Conservation (phyloP, 805 yeast genomes). For the Candida fluviatilis region DNA sequence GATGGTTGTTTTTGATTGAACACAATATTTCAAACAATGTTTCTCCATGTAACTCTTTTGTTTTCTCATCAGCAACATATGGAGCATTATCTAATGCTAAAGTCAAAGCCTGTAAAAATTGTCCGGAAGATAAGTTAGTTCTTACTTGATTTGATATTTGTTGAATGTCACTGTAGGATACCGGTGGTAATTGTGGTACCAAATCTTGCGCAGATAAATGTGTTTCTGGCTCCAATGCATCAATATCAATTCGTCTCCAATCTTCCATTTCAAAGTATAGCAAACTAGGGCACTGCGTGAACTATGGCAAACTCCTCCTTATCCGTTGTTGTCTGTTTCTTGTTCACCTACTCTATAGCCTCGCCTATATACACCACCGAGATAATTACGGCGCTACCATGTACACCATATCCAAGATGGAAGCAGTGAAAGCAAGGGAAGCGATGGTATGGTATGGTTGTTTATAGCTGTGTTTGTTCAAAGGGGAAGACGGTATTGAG, state of each 20-base stretch:
- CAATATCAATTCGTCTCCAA: conserved; percentile 95
- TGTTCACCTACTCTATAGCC: too few species aligned
- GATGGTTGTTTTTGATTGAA: conserved; percentile 48
- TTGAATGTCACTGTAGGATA: conserved; percentile 47
- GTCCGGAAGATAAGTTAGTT: conserved; percentile 64
- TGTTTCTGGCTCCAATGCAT: conserved; percentile 81
- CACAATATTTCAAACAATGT: conserved; percentile 65
- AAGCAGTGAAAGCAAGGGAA: too few species aligned
- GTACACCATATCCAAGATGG: too few species aligned
- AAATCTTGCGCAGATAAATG: conserved; percentile 63
- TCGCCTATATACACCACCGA: too few species aligned
- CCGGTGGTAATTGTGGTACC: conserved; percentile 47
- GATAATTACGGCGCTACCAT: too few species aligned
- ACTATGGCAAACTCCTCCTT: too few species aligned
- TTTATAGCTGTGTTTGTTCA: too few species aligned
- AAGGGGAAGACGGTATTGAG: too few species aligned
- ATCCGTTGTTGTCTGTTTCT: too few species aligned
- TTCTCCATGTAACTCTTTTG: conserved; percentile 43
- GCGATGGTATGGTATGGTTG: too few species aligned
- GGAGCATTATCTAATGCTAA: conserved; percentile 72
- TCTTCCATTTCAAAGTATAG: conserved; percentile 45
- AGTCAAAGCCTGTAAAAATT: conserved; percentile 61
- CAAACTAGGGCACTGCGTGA: too few species aligned
- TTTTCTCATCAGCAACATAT: conserved; percentile 64
- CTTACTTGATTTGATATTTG: conserved; percentile 56